These are phyloP conservation scores for Bidens hawaiensis DNA, from an alignment of 140 eudicot genomes.

Conservation along the genomic window DNA sequence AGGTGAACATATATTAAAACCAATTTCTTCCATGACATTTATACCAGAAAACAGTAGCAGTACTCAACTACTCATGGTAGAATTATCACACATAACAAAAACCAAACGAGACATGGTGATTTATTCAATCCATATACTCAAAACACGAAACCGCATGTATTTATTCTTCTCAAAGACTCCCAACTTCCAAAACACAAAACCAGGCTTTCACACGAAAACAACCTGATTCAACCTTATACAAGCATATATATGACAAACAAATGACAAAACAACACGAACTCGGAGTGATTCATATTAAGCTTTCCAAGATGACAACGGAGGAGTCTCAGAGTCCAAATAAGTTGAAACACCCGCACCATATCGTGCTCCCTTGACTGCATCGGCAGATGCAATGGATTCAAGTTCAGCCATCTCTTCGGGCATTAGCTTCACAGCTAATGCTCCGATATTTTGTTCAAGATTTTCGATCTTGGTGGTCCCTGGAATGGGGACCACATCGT, in stretches of 20 bases:
- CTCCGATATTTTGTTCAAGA: constrained; percentile 52
- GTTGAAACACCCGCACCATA: constrained; percentile 22
- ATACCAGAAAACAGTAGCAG: too few relatives aligned
- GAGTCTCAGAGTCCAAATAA: constrained; percentile 48
- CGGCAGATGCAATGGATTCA: constrained; percentile 41
- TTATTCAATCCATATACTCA: too few relatives aligned
- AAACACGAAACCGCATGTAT: constrained; percentile 4
- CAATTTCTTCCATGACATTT: too few relatives aligned
- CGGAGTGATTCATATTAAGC: constrained; percentile 8
- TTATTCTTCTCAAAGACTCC: constrained; percentile 8
- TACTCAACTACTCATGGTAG: too few relatives aligned
- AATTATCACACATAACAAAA: too few relatives aligned
- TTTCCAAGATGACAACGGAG: constrained; percentile 54
- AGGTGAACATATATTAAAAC: too few relatives aligned
- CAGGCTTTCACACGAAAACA: neutral
- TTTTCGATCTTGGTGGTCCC: constrained; percentile 63
- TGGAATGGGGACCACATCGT: constrained; percentile 50
- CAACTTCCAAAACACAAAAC: neutral
- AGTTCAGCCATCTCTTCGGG: constrained; percentile 49
- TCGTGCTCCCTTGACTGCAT: constrained; percentile 46
- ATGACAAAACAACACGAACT: neutral
- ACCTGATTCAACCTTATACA: neutral
- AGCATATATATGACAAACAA: neutral
- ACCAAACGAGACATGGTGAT: too few relatives aligned
- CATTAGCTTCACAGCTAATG: constrained; percentile 37